These are phyloP conservation scores for Colletotrichum tropicale DNA, from an alignment of 2,329 filamentous ascomycete species.

Conservation along the genomic window DNA sequence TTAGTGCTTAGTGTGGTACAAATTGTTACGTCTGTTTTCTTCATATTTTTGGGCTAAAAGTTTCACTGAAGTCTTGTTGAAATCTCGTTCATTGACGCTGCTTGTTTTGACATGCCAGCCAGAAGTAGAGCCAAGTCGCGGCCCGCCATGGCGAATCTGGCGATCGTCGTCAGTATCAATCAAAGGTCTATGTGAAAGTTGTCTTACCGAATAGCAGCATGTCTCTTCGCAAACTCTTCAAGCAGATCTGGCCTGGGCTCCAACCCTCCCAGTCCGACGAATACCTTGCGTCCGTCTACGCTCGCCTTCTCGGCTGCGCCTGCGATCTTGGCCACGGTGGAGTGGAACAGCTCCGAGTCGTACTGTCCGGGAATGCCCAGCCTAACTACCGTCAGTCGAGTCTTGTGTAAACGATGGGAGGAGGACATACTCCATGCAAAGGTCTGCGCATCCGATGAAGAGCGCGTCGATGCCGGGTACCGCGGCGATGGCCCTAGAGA, in stretches of 20 bases:
- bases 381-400: neutral
- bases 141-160: constrained; percentile 5
- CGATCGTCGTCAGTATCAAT: neutral
- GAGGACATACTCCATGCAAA: neutral
- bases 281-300: neutral
- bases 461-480: neutral
- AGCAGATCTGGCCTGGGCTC: constrained; percentile 7
- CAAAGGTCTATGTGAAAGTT: accelerated
- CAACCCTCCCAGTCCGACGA: neutral
- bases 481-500: neutral
- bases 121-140: neutral
- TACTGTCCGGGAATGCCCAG: neutral
- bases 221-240: neutral
- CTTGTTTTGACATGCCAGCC: constrained; percentile 4
- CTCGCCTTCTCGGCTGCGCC: constrained; percentile 1
- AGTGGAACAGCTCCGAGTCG: neutral
- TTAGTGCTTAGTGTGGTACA: neutral
- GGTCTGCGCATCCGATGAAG: constrained; percentile 10
- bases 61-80: neutral
- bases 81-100: constrained; percentile 3
- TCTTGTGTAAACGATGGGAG: too few species aligned
- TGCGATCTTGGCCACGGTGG: neutral
- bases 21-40: neutral
- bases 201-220: neutral
- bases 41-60: neutral